Evolutionary conservation across 352 stramenopile species (phyloP), one percentile per base, ranked within the genome.

Genomic region (Elongisporangium undulatum): DNA sequence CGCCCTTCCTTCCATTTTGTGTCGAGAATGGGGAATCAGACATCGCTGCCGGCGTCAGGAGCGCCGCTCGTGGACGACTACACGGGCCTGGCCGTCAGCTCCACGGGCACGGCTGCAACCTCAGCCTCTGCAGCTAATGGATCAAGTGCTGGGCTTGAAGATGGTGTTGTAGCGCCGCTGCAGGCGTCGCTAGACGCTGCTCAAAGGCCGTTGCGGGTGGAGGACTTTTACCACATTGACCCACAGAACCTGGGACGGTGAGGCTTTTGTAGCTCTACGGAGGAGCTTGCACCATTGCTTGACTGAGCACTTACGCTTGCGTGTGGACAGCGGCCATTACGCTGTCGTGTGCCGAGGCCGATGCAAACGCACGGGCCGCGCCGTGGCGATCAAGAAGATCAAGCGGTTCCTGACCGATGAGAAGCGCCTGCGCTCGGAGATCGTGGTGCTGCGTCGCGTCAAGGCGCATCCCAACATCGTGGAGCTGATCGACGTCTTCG

Each of bases 381-480:
- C 58, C 0, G 82, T 95, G 21, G 87, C 85, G 10, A 75, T 94
- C 51, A 95, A 94, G 67, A 88, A 90, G 58, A 93, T 95, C 66
- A 88, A 88, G 67, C 71, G 82, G 12, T 90, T 89, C 39, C 62
- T 92, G n/a, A 87, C 79, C 0, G 84, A 93, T 52, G 75, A 87
- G 38, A 85, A 79, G 58, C 68, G 84, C 0, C 62, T 93, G 3
- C 66, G 69, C 0, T 74, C 83, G 5, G 81, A 93, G 68, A 88
- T 93, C 58, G 67, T 66, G 13, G 83, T 82, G 45, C 51, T 93
- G 48, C 73, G 70, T 23, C 67, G 68, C 8, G 77, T 93, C 4
- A 72, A 82, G 48, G 74, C 67, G 26, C 84, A 93, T 51, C 75
- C 76, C 4, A 89, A 91, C 63, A 93, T 93, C 54, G 84, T 93